These are phyloP conservation scores for Pharnaceum exiguum DNA, from an alignment of 148 eudicot species.

Conservation along the genomic window DNA sequence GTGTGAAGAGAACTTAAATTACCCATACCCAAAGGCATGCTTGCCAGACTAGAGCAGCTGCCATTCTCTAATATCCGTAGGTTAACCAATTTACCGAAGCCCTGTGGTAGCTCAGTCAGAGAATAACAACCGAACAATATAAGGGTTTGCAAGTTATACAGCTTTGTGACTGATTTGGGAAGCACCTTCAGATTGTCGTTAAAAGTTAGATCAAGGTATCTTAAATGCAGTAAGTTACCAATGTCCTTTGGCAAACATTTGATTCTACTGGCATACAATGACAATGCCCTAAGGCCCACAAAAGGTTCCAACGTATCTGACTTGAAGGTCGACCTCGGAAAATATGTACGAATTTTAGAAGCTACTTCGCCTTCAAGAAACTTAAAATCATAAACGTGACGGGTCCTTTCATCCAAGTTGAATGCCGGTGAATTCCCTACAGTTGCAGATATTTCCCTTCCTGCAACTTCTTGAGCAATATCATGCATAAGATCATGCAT, in stretches of 20 bases:
- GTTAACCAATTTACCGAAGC: not conserved
- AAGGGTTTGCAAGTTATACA: conserved; percentile 10
- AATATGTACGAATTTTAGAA: too few species aligned
- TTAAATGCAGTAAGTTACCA: conserved; percentile 7
- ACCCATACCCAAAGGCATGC: conserved; percentile 15
- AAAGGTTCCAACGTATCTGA: too few species aligned
- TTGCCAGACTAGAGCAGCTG: not conserved
- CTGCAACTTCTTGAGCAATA: not conserved
- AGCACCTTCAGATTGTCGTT: not conserved
- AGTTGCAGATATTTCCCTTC: not conserved
- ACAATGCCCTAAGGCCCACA: conserved; percentile 14
- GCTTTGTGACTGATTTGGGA: not conserved
- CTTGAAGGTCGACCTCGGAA: too few species aligned
- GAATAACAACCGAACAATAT: not conserved
- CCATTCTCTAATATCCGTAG: not conserved
- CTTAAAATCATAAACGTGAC: too few species aligned
- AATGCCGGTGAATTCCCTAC: too few species aligned
- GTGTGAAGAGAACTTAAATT: conserved; percentile 1
- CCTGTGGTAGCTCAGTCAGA: conserved; percentile 1
- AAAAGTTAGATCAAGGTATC: conserved; percentile 14
- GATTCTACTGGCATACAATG: not conserved
- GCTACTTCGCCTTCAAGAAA: too few species aligned
- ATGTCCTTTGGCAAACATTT: not conserved
- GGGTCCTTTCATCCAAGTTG: not conserved
- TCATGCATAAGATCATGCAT: conserved; percentile 8